Evolutionary conservation across 371 early-diverging fungal species (phyloP).

Genomic region (Mortierella sp.): DNA sequence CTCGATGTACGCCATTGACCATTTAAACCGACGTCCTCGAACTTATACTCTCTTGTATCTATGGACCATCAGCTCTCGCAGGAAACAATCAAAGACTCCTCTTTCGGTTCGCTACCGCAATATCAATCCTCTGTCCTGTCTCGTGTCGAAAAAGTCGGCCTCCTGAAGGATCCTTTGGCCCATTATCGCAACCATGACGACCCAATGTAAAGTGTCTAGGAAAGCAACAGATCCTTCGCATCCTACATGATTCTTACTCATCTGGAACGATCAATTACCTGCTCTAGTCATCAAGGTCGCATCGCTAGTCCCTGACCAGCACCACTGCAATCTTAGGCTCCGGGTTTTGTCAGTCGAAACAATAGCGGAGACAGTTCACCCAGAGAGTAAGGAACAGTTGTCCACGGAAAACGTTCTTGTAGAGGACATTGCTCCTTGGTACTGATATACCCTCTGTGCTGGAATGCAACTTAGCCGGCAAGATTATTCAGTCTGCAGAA

Average conservation of each 20-base stretch:
- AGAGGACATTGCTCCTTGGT: not conserved
- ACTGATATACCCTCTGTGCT: not conserved
- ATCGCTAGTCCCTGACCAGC: slow-evolving; percentile 48
- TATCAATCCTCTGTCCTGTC: not conserved
- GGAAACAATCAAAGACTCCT: too few relatives aligned
- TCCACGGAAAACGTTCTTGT: too few relatives aligned
- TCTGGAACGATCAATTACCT: not conserved
- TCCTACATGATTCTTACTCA: not conserved
- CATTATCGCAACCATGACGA: slow-evolving; percentile 5
- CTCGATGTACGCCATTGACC: too few relatives aligned
- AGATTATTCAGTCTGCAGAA: slow-evolving; percentile 45
- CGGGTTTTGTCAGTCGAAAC: slow-evolving; percentile 49
- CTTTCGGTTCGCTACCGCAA: too few relatives aligned
- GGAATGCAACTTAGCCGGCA: slow-evolving; percentile 29
- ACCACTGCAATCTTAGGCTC: slow-evolving; percentile 41
- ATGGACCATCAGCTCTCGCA: too few relatives aligned
- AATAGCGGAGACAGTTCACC: slow-evolving; percentile 47
- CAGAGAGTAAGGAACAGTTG: slow-evolving; percentile 38
- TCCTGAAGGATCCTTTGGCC: not conserved
- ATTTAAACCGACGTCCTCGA: too few relatives aligned
- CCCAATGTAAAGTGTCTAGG: slow-evolving; percentile 8
- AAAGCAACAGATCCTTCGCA: too few relatives aligned
- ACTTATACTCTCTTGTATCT: too few relatives aligned
- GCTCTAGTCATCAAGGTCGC: slow-evolving; percentile 43
- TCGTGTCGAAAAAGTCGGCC: too few relatives aligned